These are phyloP conservation scores for Aspergillus oerlinghausenensis DNA, from an alignment of 2,329 filamentous ascomycete genomes.

Conservation along the genomic window DNA sequence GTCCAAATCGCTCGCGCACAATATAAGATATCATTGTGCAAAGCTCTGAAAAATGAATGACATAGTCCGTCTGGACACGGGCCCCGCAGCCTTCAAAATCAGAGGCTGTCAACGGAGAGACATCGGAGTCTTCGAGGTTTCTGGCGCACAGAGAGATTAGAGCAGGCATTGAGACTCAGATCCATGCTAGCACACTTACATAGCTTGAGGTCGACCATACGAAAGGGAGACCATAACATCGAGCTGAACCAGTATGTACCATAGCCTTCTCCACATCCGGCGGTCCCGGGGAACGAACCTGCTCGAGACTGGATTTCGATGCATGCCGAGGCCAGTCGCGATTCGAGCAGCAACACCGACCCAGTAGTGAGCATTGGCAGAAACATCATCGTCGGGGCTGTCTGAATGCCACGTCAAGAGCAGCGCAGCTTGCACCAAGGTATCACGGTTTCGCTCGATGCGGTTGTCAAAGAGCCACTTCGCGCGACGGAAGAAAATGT, in stretches of 20 bases:
- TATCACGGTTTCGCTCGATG: slow-evolving; percentile 51
- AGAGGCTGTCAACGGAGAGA: slow-evolving; percentile 39
- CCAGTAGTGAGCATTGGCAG: slow-evolving; percentile 52
- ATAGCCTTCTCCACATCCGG: slow-evolving; percentile 41
- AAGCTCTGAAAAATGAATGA: slow-evolving; percentile 47
- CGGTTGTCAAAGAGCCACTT: slow-evolving; percentile 52
- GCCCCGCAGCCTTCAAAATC: slow-evolving; percentile 47
- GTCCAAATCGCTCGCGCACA: slow-evolving; percentile 39
- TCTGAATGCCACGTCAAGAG: slow-evolving; percentile 55
- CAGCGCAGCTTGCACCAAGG: slow-evolving; percentile 52
- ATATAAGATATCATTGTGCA: slow-evolving; percentile 49
- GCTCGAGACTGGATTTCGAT: slow-evolving; percentile 40
- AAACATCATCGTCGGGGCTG: slow-evolving; percentile 49
- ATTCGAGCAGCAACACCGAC: slow-evolving; percentile 50
- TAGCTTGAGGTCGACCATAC: slow-evolving; percentile 50
- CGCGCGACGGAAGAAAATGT: slow-evolving; percentile 49
- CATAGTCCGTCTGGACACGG: slow-evolving; percentile 42
- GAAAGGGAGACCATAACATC: slow-evolving; percentile 42
- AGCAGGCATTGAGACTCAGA: not conserved
- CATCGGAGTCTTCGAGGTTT: slow-evolving; percentile 50
- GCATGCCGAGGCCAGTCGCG: slow-evolving; percentile 53
- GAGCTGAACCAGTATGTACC: slow-evolving; percentile 43
- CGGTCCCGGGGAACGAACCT: slow-evolving; percentile 39
- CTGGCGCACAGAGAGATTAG: slow-evolving; percentile 13
- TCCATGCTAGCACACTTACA: slow-evolving; percentile 29